A percentile compares a stretch with the other conserved stretches of the same genome.
Evolutionary conservation across 2,329 filamentous ascomycete genomes (phyloP).

Genomic region (Penicillium polonicum): DNA sequence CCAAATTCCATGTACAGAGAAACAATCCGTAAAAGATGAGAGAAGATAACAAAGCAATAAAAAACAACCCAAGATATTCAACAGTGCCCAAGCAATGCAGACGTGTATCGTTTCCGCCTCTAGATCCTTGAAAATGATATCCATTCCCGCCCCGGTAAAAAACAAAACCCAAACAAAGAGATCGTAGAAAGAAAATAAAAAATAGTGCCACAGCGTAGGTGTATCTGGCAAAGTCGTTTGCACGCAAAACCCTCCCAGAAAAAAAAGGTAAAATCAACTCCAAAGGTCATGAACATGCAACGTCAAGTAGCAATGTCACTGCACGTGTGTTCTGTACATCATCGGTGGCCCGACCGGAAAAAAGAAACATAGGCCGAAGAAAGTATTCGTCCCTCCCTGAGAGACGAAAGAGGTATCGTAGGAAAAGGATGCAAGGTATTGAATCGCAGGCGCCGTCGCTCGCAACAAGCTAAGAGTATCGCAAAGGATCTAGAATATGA

Average conservation of each 20-base stretch:
- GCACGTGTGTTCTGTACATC: slow-evolving; percentile 41
- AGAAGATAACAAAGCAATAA: slow-evolving; percentile 21
- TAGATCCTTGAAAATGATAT: slow-evolving; percentile 40
- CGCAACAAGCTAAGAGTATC: slow-evolving; percentile 40
- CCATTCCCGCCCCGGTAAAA: slow-evolving; percentile 33
- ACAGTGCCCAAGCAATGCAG: slow-evolving; percentile 44
- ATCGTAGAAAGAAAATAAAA: slow-evolving; percentile 24
- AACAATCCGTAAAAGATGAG: slow-evolving; percentile 23
- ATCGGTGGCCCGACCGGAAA: slow-evolving; percentile 34
- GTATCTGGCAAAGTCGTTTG: slow-evolving; percentile 31
- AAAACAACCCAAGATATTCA: slow-evolving; percentile 36
- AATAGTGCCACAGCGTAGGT: slow-evolving; percentile 27
- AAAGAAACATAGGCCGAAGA: slow-evolving; percentile 26
- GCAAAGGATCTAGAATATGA: slow-evolving; percentile 34
- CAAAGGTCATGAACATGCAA: slow-evolving; percentile 34
- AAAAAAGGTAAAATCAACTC: slow-evolving; percentile 38
- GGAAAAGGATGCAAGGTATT: slow-evolving; percentile 36
- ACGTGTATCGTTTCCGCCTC: slow-evolving; percentile 48
- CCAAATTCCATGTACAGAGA: slow-evolving; percentile 37
- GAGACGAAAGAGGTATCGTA: slow-evolving; percentile 39
- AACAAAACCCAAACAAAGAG: slow-evolving; percentile 31
- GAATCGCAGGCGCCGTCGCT: slow-evolving; percentile 45
- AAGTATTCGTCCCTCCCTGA: slow-evolving; percentile 37
- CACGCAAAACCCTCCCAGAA: slow-evolving; percentile 22
- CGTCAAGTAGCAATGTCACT: slow-evolving; percentile 37